Percentiles rank a stretch among this genome's conserved stretches.
Evolutionary conservation across 2,329 filamentous ascomycete genomes (phyloP).

Genomic region (Didymellaceae sp.): DNA sequence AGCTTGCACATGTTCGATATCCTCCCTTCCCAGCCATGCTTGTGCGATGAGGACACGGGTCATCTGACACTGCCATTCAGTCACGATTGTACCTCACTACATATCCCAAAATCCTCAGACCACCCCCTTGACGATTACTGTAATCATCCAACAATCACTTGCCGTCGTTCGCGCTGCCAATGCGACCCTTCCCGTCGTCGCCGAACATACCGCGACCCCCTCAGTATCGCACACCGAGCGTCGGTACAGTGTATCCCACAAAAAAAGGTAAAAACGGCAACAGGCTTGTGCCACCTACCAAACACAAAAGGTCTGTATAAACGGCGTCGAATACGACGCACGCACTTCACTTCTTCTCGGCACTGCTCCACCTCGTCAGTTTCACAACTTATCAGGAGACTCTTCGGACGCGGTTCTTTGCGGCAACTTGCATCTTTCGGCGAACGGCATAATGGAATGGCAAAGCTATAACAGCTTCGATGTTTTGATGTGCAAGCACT

Average conservation of each 20-base stretch:
- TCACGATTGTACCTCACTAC: constrained; percentile 27
- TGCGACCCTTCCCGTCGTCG: neutral
- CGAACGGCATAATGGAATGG: constrained; percentile 4
- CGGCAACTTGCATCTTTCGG: constrained; percentile 15
- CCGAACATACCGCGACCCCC: constrained; percentile 24
- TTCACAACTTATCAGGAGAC: neutral
- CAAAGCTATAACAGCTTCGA: neutral
- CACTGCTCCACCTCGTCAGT: constrained; percentile 11
- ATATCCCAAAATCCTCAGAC: constrained; percentile 18
- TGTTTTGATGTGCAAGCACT: neutral
- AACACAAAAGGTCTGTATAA: constrained; percentile 19
- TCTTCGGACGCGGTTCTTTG: constrained; percentile 13
- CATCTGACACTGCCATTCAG: constrained; percentile 37
- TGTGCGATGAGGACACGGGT: constrained; percentile 18
- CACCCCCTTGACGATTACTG: constrained; percentile 16
- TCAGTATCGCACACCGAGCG: constrained; percentile 17
- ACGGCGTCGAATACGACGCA: constrained; percentile 2
- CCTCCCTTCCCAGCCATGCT: constrained; percentile 19
- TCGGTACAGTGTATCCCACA: constrained; percentile 29
- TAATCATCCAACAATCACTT: neutral
- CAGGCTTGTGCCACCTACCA: constrained; percentile 3
- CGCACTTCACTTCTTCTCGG: constrained; percentile 9
- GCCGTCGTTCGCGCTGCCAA: neutral
- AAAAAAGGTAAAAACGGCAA: constrained; percentile 34
- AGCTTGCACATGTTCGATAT: constrained; percentile 41